These are phyloP conservation scores for Avena eriantha DNA, from an alignment of 176 grass and related monocot genomes.

Conservation along the genomic window DNA sequence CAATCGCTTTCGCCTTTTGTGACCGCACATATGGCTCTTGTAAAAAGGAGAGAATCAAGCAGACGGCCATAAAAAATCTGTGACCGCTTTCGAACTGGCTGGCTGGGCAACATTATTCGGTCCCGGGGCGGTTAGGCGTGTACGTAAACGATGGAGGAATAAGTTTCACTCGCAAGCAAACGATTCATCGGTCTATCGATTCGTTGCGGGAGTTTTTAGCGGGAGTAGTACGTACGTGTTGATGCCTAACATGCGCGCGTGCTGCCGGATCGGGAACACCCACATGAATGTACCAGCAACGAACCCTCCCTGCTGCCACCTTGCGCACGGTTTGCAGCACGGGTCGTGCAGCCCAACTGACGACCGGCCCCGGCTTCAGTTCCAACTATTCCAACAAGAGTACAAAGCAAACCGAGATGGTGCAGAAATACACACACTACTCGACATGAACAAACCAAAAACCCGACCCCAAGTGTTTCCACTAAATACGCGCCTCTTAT, in stretches of 20 bases:
- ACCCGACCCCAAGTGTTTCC: too few relatives aligned
- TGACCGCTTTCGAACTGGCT: too few relatives aligned
- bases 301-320: not conserved
- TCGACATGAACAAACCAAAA: too few relatives aligned
- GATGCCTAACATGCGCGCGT: not conserved
- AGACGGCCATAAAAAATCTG: too few relatives aligned
- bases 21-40: not conserved
- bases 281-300: constrained; percentile 47
- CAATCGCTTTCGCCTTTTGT: not conserved
- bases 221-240: too few relatives aligned
- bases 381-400: not conserved
- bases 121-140: not conserved
- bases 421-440: not conserved
- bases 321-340: constrained; percentile 21
- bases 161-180: too few relatives aligned
- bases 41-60: not conserved
- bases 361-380: not conserved
- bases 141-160: not conserved
- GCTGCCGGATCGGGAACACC: constrained; percentile 54
- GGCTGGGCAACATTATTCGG: too few relatives aligned
- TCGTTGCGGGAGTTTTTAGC: constrained; percentile 32
- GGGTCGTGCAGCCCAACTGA: too few relatives aligned
- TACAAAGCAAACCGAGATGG: not conserved
- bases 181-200: constrained; percentile 4
- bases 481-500: too few relatives aligned